These are phyloP conservation scores for Hypomyces rosellus DNA, from an alignment of 2,329 filamentous ascomycete genomes.

Conservation along the genomic window DNA sequence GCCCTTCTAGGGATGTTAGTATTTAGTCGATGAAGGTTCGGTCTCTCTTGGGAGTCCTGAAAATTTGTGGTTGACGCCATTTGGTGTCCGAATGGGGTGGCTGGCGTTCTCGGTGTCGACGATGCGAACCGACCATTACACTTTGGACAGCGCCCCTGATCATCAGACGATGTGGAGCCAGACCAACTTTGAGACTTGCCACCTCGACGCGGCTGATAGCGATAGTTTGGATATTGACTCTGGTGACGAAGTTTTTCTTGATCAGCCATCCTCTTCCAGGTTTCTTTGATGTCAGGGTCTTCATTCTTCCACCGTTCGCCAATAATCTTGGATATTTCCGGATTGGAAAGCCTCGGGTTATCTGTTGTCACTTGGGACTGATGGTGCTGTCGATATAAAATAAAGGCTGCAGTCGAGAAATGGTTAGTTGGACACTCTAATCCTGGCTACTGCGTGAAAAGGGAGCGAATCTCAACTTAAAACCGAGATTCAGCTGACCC, in stretches of 20 bases:
- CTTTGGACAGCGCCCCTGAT: slow-evolving; percentile 58
- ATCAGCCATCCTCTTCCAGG: slow-evolving; percentile 86
- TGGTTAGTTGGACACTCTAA: too few relatives aligned
- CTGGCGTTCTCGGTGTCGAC: slow-evolving; percentile 54
- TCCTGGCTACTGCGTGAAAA: too few relatives aligned
- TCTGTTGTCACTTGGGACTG: slow-evolving; percentile 75
- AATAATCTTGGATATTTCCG: slow-evolving; percentile 95
- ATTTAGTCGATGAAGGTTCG: slow-evolving; percentile 18
- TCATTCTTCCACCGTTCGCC: slow-evolving; percentile 86
- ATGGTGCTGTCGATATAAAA: slow-evolving; percentile 90
- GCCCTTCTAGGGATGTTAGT: slow-evolving; percentile 20
- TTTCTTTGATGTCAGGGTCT: slow-evolving; percentile 64
- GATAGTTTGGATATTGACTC: slow-evolving; percentile 85
- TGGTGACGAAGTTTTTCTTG: slow-evolving; percentile 89
- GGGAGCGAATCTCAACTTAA: not conserved
- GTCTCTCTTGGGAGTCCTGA: slow-evolving; percentile 17
- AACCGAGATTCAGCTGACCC: not conserved
- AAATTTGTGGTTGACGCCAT: slow-evolving; percentile 22
- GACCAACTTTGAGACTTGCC: slow-evolving; percentile 26
- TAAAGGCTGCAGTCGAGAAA: slow-evolving; percentile 67
- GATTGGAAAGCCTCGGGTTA: slow-evolving; percentile 87
- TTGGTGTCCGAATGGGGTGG: slow-evolving; percentile 37
- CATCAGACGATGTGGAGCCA: slow-evolving; percentile 35
- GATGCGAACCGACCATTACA: slow-evolving; percentile 62
- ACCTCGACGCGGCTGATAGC: slow-evolving; percentile 79